These are phyloP conservation scores for Hanseniaspora lachancei DNA, from an alignment of 805 yeast species.

Conservation along the genomic window DNA sequence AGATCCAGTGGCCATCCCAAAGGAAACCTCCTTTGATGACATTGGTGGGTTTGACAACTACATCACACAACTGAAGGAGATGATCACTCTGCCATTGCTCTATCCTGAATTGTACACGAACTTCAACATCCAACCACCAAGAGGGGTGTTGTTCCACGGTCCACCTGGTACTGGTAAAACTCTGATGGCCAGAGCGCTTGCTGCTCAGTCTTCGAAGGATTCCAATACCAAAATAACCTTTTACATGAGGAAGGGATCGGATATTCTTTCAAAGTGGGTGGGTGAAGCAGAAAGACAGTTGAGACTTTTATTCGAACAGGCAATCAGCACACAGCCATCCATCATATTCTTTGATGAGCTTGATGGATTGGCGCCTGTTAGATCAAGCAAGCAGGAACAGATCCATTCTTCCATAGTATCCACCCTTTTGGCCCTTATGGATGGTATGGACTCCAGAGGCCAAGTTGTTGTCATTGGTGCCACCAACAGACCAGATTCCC, in stretches of 20 bases:
- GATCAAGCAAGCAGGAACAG: conserved; percentile 95
- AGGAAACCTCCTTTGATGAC: conserved; percentile 68
- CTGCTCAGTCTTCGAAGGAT: conserved; percentile 75
- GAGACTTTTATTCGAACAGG: conserved; percentile 84
- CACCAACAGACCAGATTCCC: conserved; percentile 92
- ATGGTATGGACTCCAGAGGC: conserved; percentile 97
- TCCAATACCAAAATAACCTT: conserved; percentile 78
- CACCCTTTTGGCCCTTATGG: conserved; percentile 89
- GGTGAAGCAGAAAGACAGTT: conserved; percentile 97
- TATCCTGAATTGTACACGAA: conserved; percentile 88
- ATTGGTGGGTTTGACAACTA: conserved; percentile 89
- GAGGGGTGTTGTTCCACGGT: conserved; percentile 95
- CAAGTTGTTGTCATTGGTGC: conserved; percentile 98
- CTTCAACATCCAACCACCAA: conserved; percentile 86
- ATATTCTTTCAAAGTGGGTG: conserved; percentile 93
- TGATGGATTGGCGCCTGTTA: conserved; percentile 95
- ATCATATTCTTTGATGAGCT: conserved; percentile 95
- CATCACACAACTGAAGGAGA: conserved; percentile 84
- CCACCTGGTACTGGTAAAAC: conserved; percentile 99
- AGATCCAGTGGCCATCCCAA: conserved; percentile 85
- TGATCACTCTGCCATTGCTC: conserved; percentile 84
- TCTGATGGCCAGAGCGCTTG: conserved; percentile 91
- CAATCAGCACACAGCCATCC: conserved; percentile 87
- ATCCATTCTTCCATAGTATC: conserved; percentile 96
- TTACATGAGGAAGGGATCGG: conserved; percentile 98